Percentiles rank a stretch among this genome's conserved stretches.
Conservation (phyloP, 2,329 filamentous ascomycete genomes). For the Stenocarpella maydis region DNA sequence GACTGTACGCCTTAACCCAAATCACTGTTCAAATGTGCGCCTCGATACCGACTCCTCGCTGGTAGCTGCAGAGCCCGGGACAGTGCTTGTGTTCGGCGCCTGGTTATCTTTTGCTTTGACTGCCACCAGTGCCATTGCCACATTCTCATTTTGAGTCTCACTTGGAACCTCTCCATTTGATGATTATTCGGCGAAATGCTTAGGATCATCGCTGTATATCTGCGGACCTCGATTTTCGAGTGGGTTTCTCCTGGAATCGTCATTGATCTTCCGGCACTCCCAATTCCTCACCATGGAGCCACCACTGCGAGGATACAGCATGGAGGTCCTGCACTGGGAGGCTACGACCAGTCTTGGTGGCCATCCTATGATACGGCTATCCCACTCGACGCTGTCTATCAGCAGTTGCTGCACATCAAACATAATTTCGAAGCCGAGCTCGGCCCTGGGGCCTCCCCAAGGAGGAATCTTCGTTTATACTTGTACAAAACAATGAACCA, state of each 20-base stretch:
- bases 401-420: background rate
- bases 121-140: too few relatives aligned
- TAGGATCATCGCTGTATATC: background rate
- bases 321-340: conserved; percentile 2
- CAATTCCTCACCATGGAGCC: background rate
- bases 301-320: background rate
- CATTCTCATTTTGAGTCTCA: fast-evolving
- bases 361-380: background rate
- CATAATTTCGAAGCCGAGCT: background rate
- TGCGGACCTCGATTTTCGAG: background rate
- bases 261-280: fast-evolving
- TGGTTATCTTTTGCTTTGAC: background rate
- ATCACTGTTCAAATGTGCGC: too few relatives aligned
- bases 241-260: too few relatives aligned
- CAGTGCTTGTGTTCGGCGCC: too few relatives aligned
- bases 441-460: background rate
- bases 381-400: background rate
- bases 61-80: too few relatives aligned
- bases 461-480: too few relatives aligned
- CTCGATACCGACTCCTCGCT: too few relatives aligned
- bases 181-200: background rate
- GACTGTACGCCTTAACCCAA: too few relatives aligned
- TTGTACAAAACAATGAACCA: background rate
- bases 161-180: too few relatives aligned
- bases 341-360: background rate